Conservation (phyloP, 1,139 yeast species). For the Taphrina deformans region DNA sequence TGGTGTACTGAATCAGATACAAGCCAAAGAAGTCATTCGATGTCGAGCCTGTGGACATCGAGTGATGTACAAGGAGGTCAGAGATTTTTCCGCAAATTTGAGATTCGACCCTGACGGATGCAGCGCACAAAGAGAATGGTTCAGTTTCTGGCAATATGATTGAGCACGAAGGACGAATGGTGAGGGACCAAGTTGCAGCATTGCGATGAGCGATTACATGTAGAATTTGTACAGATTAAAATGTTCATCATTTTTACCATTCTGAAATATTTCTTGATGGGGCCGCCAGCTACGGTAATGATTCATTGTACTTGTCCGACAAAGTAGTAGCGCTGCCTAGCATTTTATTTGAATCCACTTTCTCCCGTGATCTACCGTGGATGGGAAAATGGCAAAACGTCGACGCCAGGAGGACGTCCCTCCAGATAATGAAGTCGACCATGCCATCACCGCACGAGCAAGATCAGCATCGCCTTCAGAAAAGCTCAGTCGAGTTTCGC, state of each 20-base stretch:
- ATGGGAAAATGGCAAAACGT: not conserved
- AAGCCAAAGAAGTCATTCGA: slow-evolving; percentile 94
- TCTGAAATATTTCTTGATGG: too few species aligned
- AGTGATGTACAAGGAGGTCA: slow-evolving; percentile 80
- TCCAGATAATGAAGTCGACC: not conserved
- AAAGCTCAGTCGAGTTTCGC: not conserved
- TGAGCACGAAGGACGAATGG: not conserved
- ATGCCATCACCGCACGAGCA: not conserved
- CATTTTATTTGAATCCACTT: not conserved
- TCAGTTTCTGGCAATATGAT: slow-evolving; percentile 20
- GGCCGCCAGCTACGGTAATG: not conserved
- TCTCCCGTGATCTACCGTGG: too few species aligned
- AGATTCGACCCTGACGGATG: not conserved
- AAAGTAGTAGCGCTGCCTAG: not conserved
- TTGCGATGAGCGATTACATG: not conserved
- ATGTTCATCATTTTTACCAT: too few species aligned
- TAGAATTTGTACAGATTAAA: not conserved
- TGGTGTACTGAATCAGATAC: slow-evolving; percentile 81
- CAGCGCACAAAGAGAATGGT: slow-evolving; percentile 33
- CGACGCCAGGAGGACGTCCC: not conserved
- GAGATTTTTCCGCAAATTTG: not conserved
- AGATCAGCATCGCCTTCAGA: not conserved
- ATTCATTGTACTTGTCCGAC: not conserved
- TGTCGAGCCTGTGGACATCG: slow-evolving; percentile 99
- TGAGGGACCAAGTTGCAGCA: not conserved